Evolutionary conservation across 2,329 filamentous ascomycete genomes (phyloP).

Genomic region (Fonsecaea monophora): DNA sequence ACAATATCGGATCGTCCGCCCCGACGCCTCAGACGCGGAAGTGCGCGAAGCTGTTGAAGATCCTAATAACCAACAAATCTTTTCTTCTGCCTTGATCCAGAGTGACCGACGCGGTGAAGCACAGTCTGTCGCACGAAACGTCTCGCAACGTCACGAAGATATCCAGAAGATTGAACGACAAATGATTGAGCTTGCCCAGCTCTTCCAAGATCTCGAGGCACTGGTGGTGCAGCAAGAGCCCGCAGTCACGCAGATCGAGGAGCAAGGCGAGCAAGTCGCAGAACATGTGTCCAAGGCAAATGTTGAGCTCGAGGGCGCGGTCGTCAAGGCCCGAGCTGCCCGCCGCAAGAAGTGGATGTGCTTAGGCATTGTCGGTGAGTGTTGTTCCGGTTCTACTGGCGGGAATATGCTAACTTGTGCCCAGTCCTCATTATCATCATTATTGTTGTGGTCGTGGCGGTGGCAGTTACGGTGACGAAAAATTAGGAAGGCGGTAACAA

Average conservation of each 20-base stretch:
- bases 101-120: slow-evolving; percentile 82
- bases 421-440: slow-evolving; percentile 62
- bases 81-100: slow-evolving; percentile 66
- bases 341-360: slow-evolving; percentile 98
- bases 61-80: slow-evolving; percentile 74
- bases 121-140: slow-evolving; percentile 76
- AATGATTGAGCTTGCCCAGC: slow-evolving; percentile 82
- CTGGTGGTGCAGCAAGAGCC: slow-evolving; percentile 86
- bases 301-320: slow-evolving; percentile 79
- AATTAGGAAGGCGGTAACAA: slow-evolving; percentile 21
- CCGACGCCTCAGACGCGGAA: slow-evolving; percentile 79
- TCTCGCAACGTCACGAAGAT: slow-evolving; percentile 81
- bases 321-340: slow-evolving; percentile 78
- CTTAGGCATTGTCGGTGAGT: slow-evolving; percentile 73
- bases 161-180: slow-evolving; percentile 92
- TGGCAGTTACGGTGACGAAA: slow-evolving; percentile 55
- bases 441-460: slow-evolving; percentile 56
- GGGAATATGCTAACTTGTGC: slow-evolving; percentile 17
- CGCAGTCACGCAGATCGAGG: slow-evolving; percentile 79
- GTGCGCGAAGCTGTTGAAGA: slow-evolving; percentile 79
- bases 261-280: slow-evolving; percentile 83
- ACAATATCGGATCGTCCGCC: slow-evolving; percentile 87
- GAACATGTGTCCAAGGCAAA: slow-evolving; percentile 87
- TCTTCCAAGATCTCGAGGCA: slow-evolving; percentile 89
- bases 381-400: slow-evolving; percentile 19